phyloP scores from a whole-genome alignment of 192 early-diverging fungal species.

The Podochytrium sp. region DNA sequence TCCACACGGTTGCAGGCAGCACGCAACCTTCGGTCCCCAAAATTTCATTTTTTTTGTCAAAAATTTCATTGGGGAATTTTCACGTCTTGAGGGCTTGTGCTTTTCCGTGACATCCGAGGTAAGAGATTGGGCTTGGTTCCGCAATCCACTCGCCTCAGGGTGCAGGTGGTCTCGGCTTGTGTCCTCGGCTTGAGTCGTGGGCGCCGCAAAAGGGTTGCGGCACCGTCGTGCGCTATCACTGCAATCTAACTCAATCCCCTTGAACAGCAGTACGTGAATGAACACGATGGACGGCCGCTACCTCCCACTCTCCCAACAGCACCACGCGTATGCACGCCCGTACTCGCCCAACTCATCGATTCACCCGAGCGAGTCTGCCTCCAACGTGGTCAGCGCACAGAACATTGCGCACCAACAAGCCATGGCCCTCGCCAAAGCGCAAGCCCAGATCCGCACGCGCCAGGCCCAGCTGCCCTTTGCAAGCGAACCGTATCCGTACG shows the following conservation, averaged over 20 bases:
- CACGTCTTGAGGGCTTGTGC: no score
- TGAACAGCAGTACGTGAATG: not conserved
- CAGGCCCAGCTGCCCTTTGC: not conserved
- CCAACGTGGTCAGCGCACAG: conserved; percentile 15
- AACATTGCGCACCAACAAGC: conserved; percentile 12
- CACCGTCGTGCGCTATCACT: not conserved
- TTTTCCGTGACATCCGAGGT: no score
- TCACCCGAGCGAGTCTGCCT: conserved; percentile 24
- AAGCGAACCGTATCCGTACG: not conserved
- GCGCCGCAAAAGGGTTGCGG: not conserved
- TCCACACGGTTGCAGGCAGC: no score
- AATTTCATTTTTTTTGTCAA: no score
- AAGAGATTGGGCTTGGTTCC: no score
- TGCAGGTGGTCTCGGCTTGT: not conserved
- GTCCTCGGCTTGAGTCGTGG: not conserved
- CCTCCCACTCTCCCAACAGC: not conserved
- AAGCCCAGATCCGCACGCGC: conserved; percentile 13
- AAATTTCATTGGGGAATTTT: no score
- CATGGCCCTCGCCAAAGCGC: conserved; percentile 20
- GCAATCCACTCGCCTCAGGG: no score
- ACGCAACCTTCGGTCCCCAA: no score
- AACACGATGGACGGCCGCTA: not conserved
- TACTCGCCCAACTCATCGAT: conserved; percentile 27
- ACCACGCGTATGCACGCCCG: not conserved
- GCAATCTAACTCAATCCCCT: not conserved